These are phyloP conservation scores for Begonia loranthoides DNA, from an alignment of 306 rosid species.

Conservation along the genomic window DNA sequence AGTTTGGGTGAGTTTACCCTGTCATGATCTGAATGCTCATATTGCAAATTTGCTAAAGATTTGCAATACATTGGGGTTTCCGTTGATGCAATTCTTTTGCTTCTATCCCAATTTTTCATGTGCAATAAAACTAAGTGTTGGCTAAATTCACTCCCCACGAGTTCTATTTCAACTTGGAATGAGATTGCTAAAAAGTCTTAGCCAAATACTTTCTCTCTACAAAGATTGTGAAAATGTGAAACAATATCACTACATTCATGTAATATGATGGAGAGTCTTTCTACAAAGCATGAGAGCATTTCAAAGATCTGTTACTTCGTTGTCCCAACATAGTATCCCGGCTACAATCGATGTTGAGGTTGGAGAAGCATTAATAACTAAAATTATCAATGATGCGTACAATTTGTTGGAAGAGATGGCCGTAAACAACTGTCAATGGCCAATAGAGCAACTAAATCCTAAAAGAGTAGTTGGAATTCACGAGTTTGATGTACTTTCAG, in stretches of 20 bases:
- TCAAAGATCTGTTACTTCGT: no score
- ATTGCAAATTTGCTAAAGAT: not conserved
- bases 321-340: no score
- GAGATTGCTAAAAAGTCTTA: not conserved
- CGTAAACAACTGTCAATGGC: no score
- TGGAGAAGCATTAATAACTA: no score
- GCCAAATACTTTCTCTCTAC: not conserved
- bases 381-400: no score
- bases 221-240: not conserved
- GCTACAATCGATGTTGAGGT: no score
- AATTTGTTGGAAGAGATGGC: no score
- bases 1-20: not conserved
- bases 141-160: not conserved
- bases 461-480: no score
- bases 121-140: not conserved
- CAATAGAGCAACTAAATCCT: no score
- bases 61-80: not conserved
- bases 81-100: not conserved
- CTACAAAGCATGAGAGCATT: no score
- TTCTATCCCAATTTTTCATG: slow-evolving; percentile 2
- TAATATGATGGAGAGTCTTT: not conserved
- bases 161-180: not conserved
- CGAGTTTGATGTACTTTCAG: no score
- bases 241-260: no score
- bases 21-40: not conserved